Evolutionary conservation across 2,329 filamentous ascomycete species (phyloP).

Genomic region (Furcasterigmium sp.): DNA sequence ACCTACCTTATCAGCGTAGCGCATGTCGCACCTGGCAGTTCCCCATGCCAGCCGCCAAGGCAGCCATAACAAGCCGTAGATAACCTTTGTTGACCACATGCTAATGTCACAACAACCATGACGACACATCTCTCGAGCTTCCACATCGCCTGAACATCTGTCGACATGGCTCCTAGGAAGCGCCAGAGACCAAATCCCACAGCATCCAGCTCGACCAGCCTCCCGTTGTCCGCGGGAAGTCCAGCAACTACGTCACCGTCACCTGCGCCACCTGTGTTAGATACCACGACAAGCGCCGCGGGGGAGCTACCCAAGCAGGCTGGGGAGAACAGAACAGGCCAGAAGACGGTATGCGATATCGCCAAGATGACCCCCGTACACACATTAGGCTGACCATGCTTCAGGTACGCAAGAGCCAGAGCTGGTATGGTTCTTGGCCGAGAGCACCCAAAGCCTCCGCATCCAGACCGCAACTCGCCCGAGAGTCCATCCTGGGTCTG

Average conservation of each 20-base stretch:
- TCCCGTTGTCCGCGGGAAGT: conserved; percentile 8
- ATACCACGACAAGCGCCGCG: conserved; percentile 3
- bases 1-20: too few species aligned
- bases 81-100: conserved; percentile 1
- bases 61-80: not conserved
- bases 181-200: conserved; percentile 29
- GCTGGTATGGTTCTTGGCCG: conserved; percentile 62
- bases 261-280: conserved; percentile 11
- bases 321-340: too few species aligned
- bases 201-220: conserved; percentile 13
- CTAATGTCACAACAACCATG: not conserved
- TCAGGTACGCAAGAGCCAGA: conserved; percentile 48
- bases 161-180: conserved; percentile 37
- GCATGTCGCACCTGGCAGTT: too few species aligned
- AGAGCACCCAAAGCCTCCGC: conserved; percentile 49
- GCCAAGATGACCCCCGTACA: too few species aligned
- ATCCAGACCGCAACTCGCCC: conserved; percentile 52
- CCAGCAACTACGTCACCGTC: conserved; percentile 14
- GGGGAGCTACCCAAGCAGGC: not conserved
- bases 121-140: not conserved
- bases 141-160: conserved; percentile 35
- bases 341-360: too few species aligned
- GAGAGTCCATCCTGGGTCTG: conserved; percentile 55
- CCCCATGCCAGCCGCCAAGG: conserved; percentile 1
- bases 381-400: too few species aligned